phyloP scores from a whole-genome alignment of 768 basidiomycete species.

The Gymnopilus junonius region DNA sequence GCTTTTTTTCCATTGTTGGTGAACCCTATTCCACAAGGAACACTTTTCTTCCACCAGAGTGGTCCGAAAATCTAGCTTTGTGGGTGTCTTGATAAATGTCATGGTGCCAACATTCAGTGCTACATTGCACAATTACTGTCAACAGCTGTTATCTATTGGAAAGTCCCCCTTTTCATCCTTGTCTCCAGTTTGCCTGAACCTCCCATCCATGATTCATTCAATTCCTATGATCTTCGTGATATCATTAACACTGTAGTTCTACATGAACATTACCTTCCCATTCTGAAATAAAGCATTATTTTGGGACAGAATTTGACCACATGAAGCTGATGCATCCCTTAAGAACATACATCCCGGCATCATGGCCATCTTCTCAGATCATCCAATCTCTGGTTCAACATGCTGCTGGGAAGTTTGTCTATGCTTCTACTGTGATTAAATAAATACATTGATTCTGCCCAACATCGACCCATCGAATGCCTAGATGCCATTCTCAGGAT shows the following conservation, averaged over 20 bases:
- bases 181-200: conserved; percentile 32
- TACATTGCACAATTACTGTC: conserved; percentile 33
- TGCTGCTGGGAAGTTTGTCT: conserved; percentile 32
- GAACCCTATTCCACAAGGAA: no score
- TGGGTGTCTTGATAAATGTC: conserved; percentile 32
- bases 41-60: no score
- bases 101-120: conserved; percentile 29
- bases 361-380: conserved; percentile 23
- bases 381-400: conserved; percentile 23
- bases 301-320: conserved; percentile 27
- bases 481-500: conserved; percentile 27
- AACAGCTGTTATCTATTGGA: conserved; percentile 27
- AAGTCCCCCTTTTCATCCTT: conserved; percentile 32
- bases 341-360: conserved; percentile 24
- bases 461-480: conserved; percentile 30
- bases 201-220: conserved; percentile 32
- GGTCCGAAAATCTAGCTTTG: no score
- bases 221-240: conserved; percentile 30
- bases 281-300: conserved; percentile 27
- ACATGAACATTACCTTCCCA: conserved; percentile 29
- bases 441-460: conserved; percentile 29
- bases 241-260: conserved; percentile 28
- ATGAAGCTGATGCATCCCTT: conserved; percentile 28
- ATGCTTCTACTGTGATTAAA: conserved; percentile 31
- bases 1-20: no score